Evolutionary conservation across 2,329 filamentous ascomycete genomes (phyloP), one percentile per base, ranked within the genome.

Genomic region (Immersiporthe knoxdaviesiana): DNA sequence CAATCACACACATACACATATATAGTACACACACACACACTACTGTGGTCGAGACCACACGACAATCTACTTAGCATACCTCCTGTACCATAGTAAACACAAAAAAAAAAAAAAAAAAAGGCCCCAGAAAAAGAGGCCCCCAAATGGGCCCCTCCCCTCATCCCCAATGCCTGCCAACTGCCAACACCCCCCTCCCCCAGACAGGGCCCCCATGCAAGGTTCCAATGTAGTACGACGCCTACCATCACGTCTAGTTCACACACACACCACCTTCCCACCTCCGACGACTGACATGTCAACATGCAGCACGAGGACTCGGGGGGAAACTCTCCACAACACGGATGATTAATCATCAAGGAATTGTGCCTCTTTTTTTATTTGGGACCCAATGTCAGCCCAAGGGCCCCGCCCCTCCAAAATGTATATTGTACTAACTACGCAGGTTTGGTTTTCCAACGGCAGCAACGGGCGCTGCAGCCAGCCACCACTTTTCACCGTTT

Each of bases 171-270:
- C 50, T 56, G 52, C 27, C 52, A 4, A n/a, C n/a, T n/a, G n/a
- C n/a, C n/a, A n/a, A n/a, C n/a, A n/a, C n/a, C n/a, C n/a, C n/a
- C n/a, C 14, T 30, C n/a, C 24, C 50, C 50, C 50, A 54, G n/a
- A 6, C 14, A 30, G 27, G 67, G 62, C 62, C 39, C 61, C 61
- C 67, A 65, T 68, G 67, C 67, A 68, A 62, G n/a, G 30, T 8
- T 4, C 4, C 66, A 58, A 21, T 39, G 56, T 59, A 30, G 56
- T 59, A 59, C 56, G 32, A 59, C 21, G 32, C 56, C n/a, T 21
- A 59, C 21, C 52, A 30, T 32, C 14, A 47, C 7, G 52, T 56
- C 52, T 56, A 56, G 52, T 18, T 16, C 52, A 56, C 52, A 16
- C 52, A 16, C 52, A 16, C 52, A 11, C 44, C 44, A n/a, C 21